Base-by-base conservation (phyloP, 768 basidiomycete species). In the Cystobasidium onofrii region DNA sequence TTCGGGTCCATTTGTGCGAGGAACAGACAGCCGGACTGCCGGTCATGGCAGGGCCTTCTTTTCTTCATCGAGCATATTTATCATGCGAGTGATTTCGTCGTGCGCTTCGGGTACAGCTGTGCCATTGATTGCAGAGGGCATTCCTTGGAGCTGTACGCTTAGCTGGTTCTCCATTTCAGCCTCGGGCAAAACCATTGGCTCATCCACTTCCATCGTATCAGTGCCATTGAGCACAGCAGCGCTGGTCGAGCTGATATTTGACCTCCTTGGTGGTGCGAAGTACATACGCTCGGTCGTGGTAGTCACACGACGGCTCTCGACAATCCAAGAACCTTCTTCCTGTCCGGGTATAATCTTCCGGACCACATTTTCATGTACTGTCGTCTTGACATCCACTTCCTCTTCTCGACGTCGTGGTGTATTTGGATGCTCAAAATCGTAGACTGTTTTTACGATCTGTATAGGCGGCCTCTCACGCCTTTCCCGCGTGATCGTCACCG, bases 311-410 rank as follows among this genome's bases (percentile, higher is more conserved):
- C 69, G 52, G 34, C 20, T 71, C 31, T 71, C 69, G 25, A 71
- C 69, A 36, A 71, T 36, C 69, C 69, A 71, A 23, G 50, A 55
- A 20, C 69, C 69, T 39, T 29, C 31, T 18, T 33, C 31, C 10
- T 33, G 29, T 10, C 69, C 69, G 17, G 69, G 69, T 39, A 60
- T 15, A 31, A 55, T 71, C 55, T 71, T 71, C 17, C 27, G 27
- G 1, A 43, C 27, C 9, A 60, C 25, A n/a, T 33, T 71, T 52
- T 71, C 54, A 12, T 31, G 34, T 36, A 55, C 44, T 17, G 69
- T 71, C 15, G 52, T 55, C 69, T 71, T 71, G 18, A 71, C 69
- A 34, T 71, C 69, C 17, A 55, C 69, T 27, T 55, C 52, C 69
- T 71, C 57, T 12, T 29, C 25, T 60, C 57, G 10, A 3, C 57